These are phyloP conservation scores for Cercospora brassicicola DNA, from an alignment of 2,329 filamentous ascomycete species.

Conservation along the genomic window DNA sequence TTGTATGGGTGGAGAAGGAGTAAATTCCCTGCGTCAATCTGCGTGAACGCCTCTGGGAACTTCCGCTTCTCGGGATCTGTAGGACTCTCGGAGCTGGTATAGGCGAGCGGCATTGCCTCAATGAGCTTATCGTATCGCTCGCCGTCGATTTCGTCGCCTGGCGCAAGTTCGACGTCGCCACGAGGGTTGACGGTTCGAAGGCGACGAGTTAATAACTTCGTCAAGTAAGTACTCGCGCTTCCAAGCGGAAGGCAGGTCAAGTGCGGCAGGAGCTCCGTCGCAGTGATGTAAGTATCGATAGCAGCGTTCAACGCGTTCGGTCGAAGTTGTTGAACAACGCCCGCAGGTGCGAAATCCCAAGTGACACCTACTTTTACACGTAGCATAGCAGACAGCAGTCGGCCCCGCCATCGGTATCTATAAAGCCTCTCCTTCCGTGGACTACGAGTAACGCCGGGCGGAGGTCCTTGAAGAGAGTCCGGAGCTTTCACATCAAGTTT, in stretches of 20 bases:
- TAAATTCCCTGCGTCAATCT: neutral
- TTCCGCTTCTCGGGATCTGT: too few species aligned
- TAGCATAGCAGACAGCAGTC: conserved; percentile 23
- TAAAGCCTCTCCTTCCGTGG: conserved; percentile 2
- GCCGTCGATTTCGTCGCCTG: conserved; percentile 11
- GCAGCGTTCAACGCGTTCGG: conserved; percentile 13
- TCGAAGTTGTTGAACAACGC: neutral
- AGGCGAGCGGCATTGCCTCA: neutral
- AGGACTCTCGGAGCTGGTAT: neutral
- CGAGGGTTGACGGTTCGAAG: neutral
- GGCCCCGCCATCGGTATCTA: conserved; percentile 29
- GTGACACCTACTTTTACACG: conserved; percentile 11
- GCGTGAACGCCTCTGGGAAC: too few species aligned
- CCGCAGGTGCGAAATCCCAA: neutral
- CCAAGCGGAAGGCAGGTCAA: neutral
- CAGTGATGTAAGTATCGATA: conserved; percentile 18
- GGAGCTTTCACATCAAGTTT: conserved; percentile 23
- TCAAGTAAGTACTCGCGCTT: neutral
- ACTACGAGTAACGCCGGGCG: neutral
- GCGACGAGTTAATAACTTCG: conserved; percentile 2
- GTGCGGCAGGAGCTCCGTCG: conserved; percentile 14
- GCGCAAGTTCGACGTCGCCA: neutral
- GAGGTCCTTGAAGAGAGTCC: neutral
- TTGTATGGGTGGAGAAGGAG: neutral
- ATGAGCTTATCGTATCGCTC: conserved; percentile 18